A percentile compares a stretch with the other conserved stretches of the same genome.
These are phyloP conservation scores for Immersiporthe knoxdaviesiana DNA, from an alignment of 2,329 filamentous ascomycete species.

Conservation along the genomic window DNA sequence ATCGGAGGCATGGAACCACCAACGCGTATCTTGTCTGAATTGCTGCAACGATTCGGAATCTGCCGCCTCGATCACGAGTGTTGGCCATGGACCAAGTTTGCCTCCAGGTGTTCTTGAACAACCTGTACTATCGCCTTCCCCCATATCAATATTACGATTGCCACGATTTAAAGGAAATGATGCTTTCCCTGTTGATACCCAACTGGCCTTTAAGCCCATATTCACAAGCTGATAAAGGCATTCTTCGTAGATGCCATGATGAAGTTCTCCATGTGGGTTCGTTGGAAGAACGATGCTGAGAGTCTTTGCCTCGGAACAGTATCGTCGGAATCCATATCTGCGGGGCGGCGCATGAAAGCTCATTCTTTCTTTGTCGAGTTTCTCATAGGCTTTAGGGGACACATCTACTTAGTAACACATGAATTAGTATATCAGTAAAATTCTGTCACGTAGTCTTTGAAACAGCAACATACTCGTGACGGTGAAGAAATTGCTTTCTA, in stretches of 20 bases:
- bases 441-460: background rate
- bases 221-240: too few relatives aligned
- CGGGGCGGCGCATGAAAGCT: too few relatives aligned
- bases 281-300: background rate
- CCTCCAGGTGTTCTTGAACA: background rate
- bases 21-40: background rate
- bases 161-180: too few relatives aligned
- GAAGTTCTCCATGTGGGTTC: background rate
- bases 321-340: background rate
- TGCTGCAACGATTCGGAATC: background rate
- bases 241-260: too few relatives aligned
- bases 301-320: background rate
- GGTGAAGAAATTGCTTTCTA: background rate
- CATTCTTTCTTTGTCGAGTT: background rate
- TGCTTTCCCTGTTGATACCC: too few relatives aligned
- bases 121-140: background rate
- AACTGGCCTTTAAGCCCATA: too few relatives aligned
- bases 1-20: background rate
- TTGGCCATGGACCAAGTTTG: background rate
- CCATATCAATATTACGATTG: background rate
- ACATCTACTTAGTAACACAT: background rate
- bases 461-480: background rate
- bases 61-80: background rate
- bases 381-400: background rate
- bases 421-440: background rate